Percentiles rank a stretch among this genome's conserved stretches.
Evolutionary conservation across 2,329 filamentous ascomycete genomes (phyloP).

Genomic region (Akanthomyces lecanii): DNA sequence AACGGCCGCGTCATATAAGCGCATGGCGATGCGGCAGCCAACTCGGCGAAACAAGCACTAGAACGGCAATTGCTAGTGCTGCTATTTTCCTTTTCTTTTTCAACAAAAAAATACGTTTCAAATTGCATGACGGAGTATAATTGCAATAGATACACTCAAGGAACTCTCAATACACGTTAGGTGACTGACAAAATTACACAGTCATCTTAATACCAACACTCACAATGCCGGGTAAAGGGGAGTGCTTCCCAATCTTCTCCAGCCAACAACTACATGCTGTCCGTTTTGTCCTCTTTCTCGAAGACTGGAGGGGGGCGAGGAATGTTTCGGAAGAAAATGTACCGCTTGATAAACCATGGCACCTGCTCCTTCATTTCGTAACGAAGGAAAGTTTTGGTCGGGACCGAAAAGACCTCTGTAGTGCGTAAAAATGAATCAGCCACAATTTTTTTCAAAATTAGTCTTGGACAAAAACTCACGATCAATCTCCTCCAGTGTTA

Average conservation of each 20-base stretch:
- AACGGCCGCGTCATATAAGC: slow-evolving; percentile 16
- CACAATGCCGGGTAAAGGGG: too few relatives aligned
- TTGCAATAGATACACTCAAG: neutral
- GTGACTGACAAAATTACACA: too few relatives aligned
- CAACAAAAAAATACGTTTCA: too few relatives aligned
- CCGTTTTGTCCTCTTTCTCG: slow-evolving; percentile 7
- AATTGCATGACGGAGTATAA: neutral
- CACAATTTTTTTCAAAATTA: too few relatives aligned
- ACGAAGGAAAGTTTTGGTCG: slow-evolving; percentile 29
- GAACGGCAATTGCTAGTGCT: neutral
- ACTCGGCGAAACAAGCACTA: slow-evolving; percentile 5
- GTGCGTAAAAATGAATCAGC: neutral
- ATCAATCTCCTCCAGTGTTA: slow-evolving; percentile 39
- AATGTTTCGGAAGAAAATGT: slow-evolving; percentile 32
- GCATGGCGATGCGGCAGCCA: slow-evolving; percentile 10
- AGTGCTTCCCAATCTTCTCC: too few relatives aligned
- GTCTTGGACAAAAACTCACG: slow-evolving; percentile 19
- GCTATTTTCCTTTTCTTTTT: too few relatives aligned
- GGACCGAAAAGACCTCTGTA: slow-evolving; percentile 31
- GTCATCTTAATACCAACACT: too few relatives aligned
- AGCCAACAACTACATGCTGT: neutral
- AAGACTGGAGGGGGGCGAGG: slow-evolving; percentile 31
- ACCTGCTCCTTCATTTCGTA: slow-evolving; percentile 32
- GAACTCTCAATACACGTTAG: too few relatives aligned
- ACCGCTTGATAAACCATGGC: slow-evolving; percentile 35